These are phyloP conservation scores for Calonectria honghensis DNA, from an alignment of 2,329 filamentous ascomycete genomes.

Conservation along the genomic window DNA sequence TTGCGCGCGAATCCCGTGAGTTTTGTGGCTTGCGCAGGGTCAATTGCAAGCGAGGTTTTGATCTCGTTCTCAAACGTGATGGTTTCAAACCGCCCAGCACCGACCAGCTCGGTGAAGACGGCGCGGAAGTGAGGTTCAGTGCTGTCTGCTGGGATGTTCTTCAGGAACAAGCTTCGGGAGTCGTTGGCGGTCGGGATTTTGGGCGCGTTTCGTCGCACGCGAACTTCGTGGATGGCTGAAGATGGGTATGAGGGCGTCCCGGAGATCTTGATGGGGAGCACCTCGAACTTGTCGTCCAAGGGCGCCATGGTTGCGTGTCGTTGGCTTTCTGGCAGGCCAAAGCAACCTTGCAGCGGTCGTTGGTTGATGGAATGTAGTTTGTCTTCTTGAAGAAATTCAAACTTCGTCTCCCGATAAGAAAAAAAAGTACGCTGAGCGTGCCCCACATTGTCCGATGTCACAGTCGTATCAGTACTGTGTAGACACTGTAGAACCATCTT, in stretches of 20 bases:
- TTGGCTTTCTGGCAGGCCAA: not conserved
- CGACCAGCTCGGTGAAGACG: constrained; percentile 84
- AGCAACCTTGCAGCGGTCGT: not conserved
- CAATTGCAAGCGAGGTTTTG: constrained; percentile 62
- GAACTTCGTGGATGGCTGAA: constrained; percentile 85
- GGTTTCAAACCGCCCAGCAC: constrained; percentile 85
- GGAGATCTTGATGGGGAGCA: constrained; percentile 81
- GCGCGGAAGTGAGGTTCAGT: constrained; percentile 85
- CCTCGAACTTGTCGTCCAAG: constrained; percentile 74
- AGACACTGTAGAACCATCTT: not conserved
- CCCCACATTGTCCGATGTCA: constrained; percentile 34
- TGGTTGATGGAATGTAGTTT: constrained; percentile 6
- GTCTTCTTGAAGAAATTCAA: constrained; percentile 30
- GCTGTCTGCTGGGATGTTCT: constrained; percentile 90
- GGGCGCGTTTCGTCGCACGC: constrained; percentile 88
- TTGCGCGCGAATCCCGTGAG: constrained; percentile 63
- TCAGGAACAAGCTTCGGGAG: constrained; percentile 88
- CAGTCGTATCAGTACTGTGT: constrained; percentile 18
- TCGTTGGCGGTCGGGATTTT: constrained; percentile 84
- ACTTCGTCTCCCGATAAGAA: constrained; percentile 45
- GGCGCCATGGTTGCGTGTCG: constrained; percentile 54
- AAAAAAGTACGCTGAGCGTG: constrained; percentile 37
- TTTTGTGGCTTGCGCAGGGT: constrained; percentile 69
- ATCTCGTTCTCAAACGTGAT: constrained; percentile 83
- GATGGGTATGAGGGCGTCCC: constrained; percentile 77